Conservation (phyloP, 306 rosid genomes). For the Mimosa pudica region DNA sequence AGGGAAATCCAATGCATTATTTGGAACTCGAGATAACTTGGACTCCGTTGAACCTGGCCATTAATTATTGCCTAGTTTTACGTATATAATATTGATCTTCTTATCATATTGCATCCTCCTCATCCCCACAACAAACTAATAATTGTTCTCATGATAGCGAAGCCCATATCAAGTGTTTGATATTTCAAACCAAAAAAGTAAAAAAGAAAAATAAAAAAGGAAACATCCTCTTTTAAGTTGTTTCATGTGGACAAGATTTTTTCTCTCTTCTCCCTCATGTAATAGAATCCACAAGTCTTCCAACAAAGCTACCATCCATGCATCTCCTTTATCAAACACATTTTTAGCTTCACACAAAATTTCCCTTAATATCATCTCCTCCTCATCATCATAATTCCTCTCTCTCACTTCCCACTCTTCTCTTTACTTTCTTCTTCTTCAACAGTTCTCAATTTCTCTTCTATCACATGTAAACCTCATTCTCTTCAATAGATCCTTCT, state of each 20-base stretch:
- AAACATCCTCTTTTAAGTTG: slow-evolving; percentile 18
- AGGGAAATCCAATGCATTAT: not conserved
- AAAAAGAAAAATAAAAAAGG: not conserved
- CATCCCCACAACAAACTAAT: not conserved
- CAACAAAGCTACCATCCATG: slow-evolving; percentile 13
- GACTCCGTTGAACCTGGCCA: not conserved
- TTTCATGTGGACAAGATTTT: slow-evolving; percentile 51
- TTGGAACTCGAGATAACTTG: not conserved
- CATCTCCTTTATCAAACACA: slow-evolving; percentile 15
- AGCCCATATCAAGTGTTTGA: not conserved
- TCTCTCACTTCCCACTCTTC: not conserved
- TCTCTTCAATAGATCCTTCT: not conserved
- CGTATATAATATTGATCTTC: not conserved
- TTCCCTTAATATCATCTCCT: not conserved
- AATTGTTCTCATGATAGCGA: not conserved
- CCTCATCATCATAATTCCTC: not conserved
- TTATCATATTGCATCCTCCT: not conserved
- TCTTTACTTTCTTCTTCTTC: not conserved
- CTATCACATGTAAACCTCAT: not conserved
- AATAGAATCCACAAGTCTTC: slow-evolving; percentile 39
- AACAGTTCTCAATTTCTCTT: not conserved
- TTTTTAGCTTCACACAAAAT: slow-evolving; percentile 10
- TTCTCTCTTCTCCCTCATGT: slow-evolving; percentile 27
- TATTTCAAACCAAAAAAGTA: not conserved
- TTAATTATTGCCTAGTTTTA: not conserved